Base-by-base conservation (phyloP, 2,329 filamentous ascomycete species). In the Xylaria sp. region DNA sequence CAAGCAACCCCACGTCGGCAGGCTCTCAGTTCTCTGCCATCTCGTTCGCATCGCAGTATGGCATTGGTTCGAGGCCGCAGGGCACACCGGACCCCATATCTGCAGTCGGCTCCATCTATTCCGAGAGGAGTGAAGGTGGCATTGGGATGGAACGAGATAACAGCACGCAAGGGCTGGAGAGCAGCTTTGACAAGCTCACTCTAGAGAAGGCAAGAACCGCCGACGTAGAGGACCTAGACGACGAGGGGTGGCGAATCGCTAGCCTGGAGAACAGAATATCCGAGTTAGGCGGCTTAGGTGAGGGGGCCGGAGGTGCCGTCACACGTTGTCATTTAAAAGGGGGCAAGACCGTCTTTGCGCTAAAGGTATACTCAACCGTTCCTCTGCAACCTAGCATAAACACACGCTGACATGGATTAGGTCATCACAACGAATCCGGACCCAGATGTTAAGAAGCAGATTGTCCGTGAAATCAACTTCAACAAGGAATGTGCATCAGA, bases 361-460 rank as follows among this genome's bases (percentile, higher is more conserved):
- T 99, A 48, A 99, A 99, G 87, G 93, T 96, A 74, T 62, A 77
- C 64, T 52, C 52, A 38, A 17, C 34, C 17, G 9, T 22, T 18
- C n/a, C 44, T 13, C 44, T 44, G n/a, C n/a, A n/a, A 18, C 22
- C 46, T 34, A 17, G 7, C 9, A 29, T 40, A 55, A 59, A 40
- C 56, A 61, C 50, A 61, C 34, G 45, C 60, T 65, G 56, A 62
- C 52, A 26, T 22, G 39, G 11, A 13, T 50, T 59, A 96, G 93
- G 89, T 99, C 68, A 99, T 99, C 70, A 99, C 94, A 2, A 97
- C 94, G 29, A 96, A 97, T 70, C 94, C 94, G 2, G 94, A 99
- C 65, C 93, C 94, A 11, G 93, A 97, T 70, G 91, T 97, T 57
- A 97, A 97, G 80, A 97, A 96, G 72, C 94, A 99, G 74, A 99